phyloP scores from a whole-genome alignment of 2,329 filamentous ascomycete species.

The Keithomyces neogunnii region DNA sequence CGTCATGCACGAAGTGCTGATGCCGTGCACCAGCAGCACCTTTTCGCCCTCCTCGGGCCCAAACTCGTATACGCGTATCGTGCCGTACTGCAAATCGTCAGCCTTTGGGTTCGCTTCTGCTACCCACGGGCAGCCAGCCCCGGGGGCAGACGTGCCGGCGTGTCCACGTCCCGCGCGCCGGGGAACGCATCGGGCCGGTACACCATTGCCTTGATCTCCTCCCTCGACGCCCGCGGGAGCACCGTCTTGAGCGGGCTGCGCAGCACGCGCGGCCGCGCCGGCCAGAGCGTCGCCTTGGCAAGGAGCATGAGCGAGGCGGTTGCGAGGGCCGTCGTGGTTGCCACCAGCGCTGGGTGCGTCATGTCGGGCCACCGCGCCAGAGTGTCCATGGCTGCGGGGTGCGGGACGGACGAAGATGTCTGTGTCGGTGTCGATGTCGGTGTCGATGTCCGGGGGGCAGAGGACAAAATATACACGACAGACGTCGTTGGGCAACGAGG shows the following conservation, averaged over 20 bases:
- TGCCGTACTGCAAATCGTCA: constrained; percentile 47
- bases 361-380: constrained; percentile 11
- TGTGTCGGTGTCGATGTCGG: no score
- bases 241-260: constrained; percentile 35
- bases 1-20: constrained; percentile 72
- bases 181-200: constrained; percentile 65
- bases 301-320: constrained; percentile 30
- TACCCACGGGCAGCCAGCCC: no score
- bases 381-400: constrained; percentile 2
- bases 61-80: constrained; percentile 73
- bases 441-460: no score
- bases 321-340: constrained; percentile 31
- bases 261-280: constrained; percentile 29
- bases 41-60: constrained; percentile 66
- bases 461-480: no score
- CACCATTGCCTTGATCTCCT: constrained; percentile 28
- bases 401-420: not conserved
- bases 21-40: constrained; percentile 73
- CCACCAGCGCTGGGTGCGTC: constrained; percentile 18
- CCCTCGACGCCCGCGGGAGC: constrained; percentile 24
- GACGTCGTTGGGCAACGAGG: no score
- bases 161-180: constrained; percentile 63
- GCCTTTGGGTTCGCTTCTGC: no score
- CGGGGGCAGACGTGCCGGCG: constrained; percentile 38
- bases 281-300: constrained; percentile 29